Evolutionary conservation across 257 asterid species (phyloP), one percentile per base, ranked within the genome.

Genomic region (Salvia hispanica): DNA sequence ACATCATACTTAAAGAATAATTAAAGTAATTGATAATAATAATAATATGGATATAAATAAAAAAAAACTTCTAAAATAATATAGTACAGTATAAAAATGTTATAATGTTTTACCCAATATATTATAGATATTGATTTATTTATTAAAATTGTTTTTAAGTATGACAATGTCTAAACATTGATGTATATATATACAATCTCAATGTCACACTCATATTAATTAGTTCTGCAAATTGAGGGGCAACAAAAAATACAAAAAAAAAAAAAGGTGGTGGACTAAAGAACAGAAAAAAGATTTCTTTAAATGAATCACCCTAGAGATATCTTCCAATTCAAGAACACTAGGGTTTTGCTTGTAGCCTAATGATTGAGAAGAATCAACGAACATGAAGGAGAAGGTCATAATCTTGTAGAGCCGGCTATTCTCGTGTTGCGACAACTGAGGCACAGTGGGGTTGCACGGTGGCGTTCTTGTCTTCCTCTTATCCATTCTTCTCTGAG

Each of bases 401-500:
- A 25, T 25, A 25, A 25, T 25, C 31, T 25, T 25, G 31, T 25
- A 25, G 31, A 25, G 58, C 72, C 57, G 48, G 46, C 46, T 45
- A 31, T 71, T 80, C 62, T 67, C 58, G 25, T 83, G 85, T 72
- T 74, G 58, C 40, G 15, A 44, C 60, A 69, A 39, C 58, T 75
- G 63, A 4, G 70, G n/a, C 76, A 63, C 13, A 76, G 70, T 59
- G 76, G 80, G 79, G 72, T 67, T 72, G 33, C 37, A 18, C 40
- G 6, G 71, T 72, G 67, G 80, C 44, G 44, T 36, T 74, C 77
- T 66, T 82, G 82, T 75, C 77, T 66, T 74, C 50, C 73, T 6
- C 58, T 46, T 9, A 58, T 53, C 44, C 7, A 4, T 52, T 67
- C 64, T 57, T 45, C 61, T 65, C 36, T 70, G 56, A 64, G 42